Evolutionary conservation across 768 basidiomycete species (phyloP), one percentile per base, ranked within the genome.

Genomic region (Leccinum variicolor): DNA sequence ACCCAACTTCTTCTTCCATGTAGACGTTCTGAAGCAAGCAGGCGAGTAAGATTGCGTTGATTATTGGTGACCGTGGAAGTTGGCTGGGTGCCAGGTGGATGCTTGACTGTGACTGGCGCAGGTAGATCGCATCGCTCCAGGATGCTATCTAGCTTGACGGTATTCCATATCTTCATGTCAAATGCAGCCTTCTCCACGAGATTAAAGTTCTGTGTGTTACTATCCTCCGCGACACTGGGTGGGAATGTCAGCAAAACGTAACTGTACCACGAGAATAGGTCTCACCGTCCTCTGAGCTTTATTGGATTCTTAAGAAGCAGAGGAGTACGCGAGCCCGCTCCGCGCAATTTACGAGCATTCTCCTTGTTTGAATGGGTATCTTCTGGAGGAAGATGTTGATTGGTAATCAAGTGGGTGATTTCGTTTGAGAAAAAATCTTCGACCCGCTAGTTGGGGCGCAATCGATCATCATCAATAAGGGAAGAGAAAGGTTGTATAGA

Each of bases 351-450:
- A 15, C 73, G 70, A n/a, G 71, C 68, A 66, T 92, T 91, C 71
- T 91, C 90, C 70, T 91, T 90, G 69, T 88, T 83, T 6, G 75
- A 72, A 56, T 59, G 56, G 60, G 54, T 67, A 58, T 72, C 73
- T 19, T 76, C 73, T 26, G 62, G 54, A 7, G 77, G 73, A 52
- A 73, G 60, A 33, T 75, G 69, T 54, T 79, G 77, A 65, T 89
- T 81, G 53, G 89, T 90, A 68, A 96, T 86, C 61, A 98, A 80
- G 75, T 98, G 96, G 0, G 94, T 94, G 25, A 96, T 84, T 50
- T 84, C 81, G 50, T 80, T 85, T 29, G 90, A 92, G 72, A 98
- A 95, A 79, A 97, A 97, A 59, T 86, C 82, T 51, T 96, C 92
- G 55, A 93, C 82, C 55, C 78, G 79, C 97, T 98, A 66, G 34